These are phyloP conservation scores for Pseudocercospora macadamiae DNA, from an alignment of 2,329 filamentous ascomycete species.

Conservation along the genomic window DNA sequence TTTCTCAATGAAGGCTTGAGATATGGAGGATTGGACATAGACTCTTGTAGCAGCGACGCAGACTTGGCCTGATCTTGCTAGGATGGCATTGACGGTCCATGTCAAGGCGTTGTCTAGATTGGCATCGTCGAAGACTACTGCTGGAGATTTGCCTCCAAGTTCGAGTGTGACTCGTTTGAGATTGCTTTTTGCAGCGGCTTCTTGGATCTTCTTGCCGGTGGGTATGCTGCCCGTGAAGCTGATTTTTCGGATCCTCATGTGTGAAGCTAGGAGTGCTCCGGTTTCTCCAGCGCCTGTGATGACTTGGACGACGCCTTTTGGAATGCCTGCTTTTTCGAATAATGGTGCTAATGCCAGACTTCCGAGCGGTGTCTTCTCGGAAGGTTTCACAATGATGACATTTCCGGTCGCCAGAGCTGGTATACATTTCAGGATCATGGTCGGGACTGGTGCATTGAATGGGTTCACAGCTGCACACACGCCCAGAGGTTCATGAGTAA, in stretches of 20 bases:
- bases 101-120: slow-evolving; percentile 48
- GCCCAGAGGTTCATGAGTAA: slow-evolving; percentile 19
- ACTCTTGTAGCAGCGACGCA: slow-evolving; percentile 57
- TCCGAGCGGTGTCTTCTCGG: slow-evolving; percentile 59
- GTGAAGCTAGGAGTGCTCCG: slow-evolving; percentile 60
- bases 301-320: slow-evolving; percentile 63
- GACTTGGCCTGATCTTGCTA: slow-evolving; percentile 54
- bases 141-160: slow-evolving; percentile 63
- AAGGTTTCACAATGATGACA: slow-evolving; percentile 42
- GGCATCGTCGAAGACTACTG: slow-evolving; percentile 61
- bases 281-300: slow-evolving; percentile 63
- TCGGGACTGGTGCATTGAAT: slow-evolving; percentile 55
- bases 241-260: slow-evolving; percentile 64
- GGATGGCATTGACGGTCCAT: slow-evolving; percentile 48
- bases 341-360: slow-evolving; percentile 62
- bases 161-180: slow-evolving; percentile 65
- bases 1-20: slow-evolving; percentile 42
- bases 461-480: slow-evolving; percentile 21
- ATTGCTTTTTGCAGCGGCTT: slow-evolving; percentile 54
- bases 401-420: slow-evolving; percentile 57
- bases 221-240: slow-evolving; percentile 64
- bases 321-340: slow-evolving; percentile 57
- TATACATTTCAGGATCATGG: slow-evolving; percentile 57
- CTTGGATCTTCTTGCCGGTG: slow-evolving; percentile 64
- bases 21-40: slow-evolving; percentile 59